Percentiles rank a stretch among this genome's conserved stretches.
phyloP scores from a whole-genome alignment of 495 filamentous ascomycete genomes.

The Hypoxylon perforatum region DNA sequence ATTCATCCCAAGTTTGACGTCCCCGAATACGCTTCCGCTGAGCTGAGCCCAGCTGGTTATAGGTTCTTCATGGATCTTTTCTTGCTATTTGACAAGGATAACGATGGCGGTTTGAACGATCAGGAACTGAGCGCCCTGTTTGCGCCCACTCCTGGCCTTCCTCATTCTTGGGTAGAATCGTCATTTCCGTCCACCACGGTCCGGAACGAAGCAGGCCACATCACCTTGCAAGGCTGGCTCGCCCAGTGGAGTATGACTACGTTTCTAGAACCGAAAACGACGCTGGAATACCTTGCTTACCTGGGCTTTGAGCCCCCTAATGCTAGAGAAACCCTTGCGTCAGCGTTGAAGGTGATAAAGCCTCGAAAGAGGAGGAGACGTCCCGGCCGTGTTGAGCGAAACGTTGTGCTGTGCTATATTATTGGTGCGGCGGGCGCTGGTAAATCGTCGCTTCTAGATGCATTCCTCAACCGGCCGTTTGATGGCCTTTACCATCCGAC shows the following conservation, averaged over 20 bases:
- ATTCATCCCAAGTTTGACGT: constrained; percentile 96
- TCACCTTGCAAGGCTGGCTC: constrained; percentile 97
- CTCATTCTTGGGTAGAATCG: constrained; percentile 84
- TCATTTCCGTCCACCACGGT: constrained; percentile 93
- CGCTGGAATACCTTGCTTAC: constrained; percentile 93
- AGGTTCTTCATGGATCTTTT: constrained; percentile 98
- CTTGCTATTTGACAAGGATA: constrained; percentile 93
- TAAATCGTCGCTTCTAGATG: constrained; percentile 88
- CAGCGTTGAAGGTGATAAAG: constrained; percentile 90
- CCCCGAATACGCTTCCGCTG: constrained; percentile 87
- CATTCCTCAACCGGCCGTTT: constrained; percentile 90
- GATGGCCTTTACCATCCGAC: constrained; percentile 89
- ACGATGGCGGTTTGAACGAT: constrained; percentile 92
- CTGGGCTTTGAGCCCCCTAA: constrained; percentile 82
- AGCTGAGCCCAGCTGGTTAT: constrained; percentile 93
- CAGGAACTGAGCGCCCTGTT: constrained; percentile 86
- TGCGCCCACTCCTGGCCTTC: constrained; percentile 91
- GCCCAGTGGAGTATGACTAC: constrained; percentile 99
- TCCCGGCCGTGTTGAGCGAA: constrained; percentile 87
- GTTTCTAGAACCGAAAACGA: constrained; percentile 93
- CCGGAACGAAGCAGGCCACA: constrained; percentile 92
- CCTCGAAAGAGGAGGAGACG: constrained; percentile 83
- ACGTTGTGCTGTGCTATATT: constrained; percentile 97
- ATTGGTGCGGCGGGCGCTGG: constrained; percentile 83
- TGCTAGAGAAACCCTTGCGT: constrained; percentile 75